Conservation (phyloP, 1,284 basidiomycete species). For the Puccinia triticina region DNA sequence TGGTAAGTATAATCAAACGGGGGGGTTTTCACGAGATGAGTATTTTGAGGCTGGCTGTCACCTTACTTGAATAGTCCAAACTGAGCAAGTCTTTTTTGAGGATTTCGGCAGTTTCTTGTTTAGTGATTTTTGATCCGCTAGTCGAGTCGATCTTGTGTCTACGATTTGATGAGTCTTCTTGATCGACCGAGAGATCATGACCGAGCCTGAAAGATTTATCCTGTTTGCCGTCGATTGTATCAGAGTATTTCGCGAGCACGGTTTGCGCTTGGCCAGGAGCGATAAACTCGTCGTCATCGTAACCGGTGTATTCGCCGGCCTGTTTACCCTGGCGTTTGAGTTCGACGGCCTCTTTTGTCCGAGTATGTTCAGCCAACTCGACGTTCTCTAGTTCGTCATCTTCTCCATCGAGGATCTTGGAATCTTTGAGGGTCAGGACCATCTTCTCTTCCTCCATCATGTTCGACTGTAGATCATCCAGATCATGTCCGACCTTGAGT, state of each 20-base stretch:
- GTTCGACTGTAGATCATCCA: slow-evolving; percentile 78
- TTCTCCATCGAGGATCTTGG: slow-evolving; percentile 86
- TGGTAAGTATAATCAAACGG: background rate
- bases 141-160: slow-evolving; percentile 61
- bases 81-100: slow-evolving; percentile 79
- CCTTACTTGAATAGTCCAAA: slow-evolving; percentile 86
- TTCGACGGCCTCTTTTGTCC: slow-evolving; percentile 75
- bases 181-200: slow-evolving; percentile 54
- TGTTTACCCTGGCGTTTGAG: slow-evolving; percentile 79
- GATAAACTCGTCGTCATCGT: slow-evolving; percentile 89
- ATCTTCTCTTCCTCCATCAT: slow-evolving; percentile 64
- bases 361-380: slow-evolving; percentile 63
- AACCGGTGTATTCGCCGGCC: slow-evolving; percentile 79
- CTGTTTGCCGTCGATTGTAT: slow-evolving; percentile 72
- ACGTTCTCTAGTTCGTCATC: slow-evolving; percentile 49
- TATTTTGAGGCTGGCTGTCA: slow-evolving; percentile 52
- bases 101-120: slow-evolving; percentile 66
- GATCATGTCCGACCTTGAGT: slow-evolving; percentile 92
- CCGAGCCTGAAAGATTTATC: slow-evolving; percentile 52
- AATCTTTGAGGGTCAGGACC: slow-evolving; percentile 95
- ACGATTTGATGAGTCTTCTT: background rate
- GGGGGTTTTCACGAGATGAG: background rate
- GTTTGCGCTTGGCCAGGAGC: slow-evolving; percentile 71
- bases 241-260: slow-evolving; percentile 93
- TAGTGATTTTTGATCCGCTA: slow-evolving; percentile 62